Base-by-base conservation (phyloP, 2,329 filamentous ascomycete genomes). In the Botryotinia narcissicola region DNA sequence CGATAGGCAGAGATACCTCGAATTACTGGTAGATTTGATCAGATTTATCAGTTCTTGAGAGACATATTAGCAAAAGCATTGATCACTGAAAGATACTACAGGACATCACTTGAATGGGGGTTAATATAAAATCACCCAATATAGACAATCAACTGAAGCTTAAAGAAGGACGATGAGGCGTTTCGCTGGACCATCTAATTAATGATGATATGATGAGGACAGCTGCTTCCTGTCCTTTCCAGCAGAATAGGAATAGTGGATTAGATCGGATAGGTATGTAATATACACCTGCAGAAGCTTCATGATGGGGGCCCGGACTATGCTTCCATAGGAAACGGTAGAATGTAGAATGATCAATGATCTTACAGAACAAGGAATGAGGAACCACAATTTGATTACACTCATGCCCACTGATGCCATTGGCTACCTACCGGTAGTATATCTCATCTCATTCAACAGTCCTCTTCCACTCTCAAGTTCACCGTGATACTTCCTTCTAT, bases 251-350 rank as follows among this genome's bases (percentile, higher is more conserved):
- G 29, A n/a, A 64, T 54, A 35, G 29, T 62, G 69, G 46, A 71
- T 62, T 35, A 18, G 35, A 71, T 67, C 42, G 61, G 40, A 46
- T 37, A 25, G 20, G 20, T 25, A n/a, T 54, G 48, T 54, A 54
- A n/a, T n/a, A n/a, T 70, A 60, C 54, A 59, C 40, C 46, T 71
- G 59, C 37, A 51, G 70, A 64, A 64, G 70, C 70, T 64, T 71
- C n/a, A 37, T 48, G n/a, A 57, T 42, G 25, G 59, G 69, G 32
- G 25, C 59, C 54, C 32, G 32, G 59, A 48, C 42, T 48, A 42
- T 25, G 25, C 67, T 69, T 69, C 67, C 67, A 69, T 44, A 69
- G 35, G 59, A 71, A 46, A 66, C 16, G 35, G 54, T 35, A 40
- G 57, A 70, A 46, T 61, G 40, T 35, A 40, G 57, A 70, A 46